Conservation (phyloP, 2,329 filamentous ascomycete genomes). For the Aspergillus awamori region DNA sequence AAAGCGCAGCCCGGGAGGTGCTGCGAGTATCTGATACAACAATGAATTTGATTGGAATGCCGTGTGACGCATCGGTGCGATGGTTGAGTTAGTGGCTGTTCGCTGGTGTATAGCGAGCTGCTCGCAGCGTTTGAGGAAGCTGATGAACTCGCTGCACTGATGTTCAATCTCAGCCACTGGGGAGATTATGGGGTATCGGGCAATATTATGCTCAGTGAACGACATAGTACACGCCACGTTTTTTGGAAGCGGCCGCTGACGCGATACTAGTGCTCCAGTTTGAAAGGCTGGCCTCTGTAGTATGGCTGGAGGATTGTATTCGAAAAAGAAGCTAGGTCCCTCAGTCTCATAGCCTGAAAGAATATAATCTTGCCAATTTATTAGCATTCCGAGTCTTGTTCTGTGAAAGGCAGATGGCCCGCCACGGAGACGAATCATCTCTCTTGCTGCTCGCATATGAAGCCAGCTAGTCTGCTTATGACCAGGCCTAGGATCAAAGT, state of each 20-base stretch:
- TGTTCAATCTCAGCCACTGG: constrained; percentile 36
- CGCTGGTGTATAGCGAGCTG: constrained; percentile 37
- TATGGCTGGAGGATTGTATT: constrained; percentile 22
- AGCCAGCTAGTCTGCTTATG: constrained; percentile 43
- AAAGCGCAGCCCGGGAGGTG: constrained; percentile 37
- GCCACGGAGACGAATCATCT: constrained; percentile 43
- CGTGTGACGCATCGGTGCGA: constrained; percentile 28
- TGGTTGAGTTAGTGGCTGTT: constrained; percentile 20
- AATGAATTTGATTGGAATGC: constrained; percentile 36
- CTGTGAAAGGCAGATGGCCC: constrained; percentile 41
- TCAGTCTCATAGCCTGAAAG: constrained; percentile 43
- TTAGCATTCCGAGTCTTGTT: constrained; percentile 43
- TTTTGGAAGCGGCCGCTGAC: not conserved
- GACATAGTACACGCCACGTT: not conserved
- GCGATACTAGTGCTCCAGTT: not conserved
- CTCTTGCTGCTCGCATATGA: constrained; percentile 44
- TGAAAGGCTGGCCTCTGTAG: not conserved
- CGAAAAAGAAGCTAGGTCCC: constrained; percentile 40
- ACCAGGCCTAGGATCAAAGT: constrained; percentile 43
- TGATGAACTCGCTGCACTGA: constrained; percentile 43
- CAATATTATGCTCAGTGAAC: not conserved
- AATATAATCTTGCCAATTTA: constrained; percentile 48
- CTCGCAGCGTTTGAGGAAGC: constrained; percentile 43
- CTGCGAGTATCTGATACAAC: constrained; percentile 36
- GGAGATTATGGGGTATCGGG: constrained; percentile 9